phyloP scores from a whole-genome alignment of 257 asterid genomes.

The Ehretia macrophylla region DNA sequence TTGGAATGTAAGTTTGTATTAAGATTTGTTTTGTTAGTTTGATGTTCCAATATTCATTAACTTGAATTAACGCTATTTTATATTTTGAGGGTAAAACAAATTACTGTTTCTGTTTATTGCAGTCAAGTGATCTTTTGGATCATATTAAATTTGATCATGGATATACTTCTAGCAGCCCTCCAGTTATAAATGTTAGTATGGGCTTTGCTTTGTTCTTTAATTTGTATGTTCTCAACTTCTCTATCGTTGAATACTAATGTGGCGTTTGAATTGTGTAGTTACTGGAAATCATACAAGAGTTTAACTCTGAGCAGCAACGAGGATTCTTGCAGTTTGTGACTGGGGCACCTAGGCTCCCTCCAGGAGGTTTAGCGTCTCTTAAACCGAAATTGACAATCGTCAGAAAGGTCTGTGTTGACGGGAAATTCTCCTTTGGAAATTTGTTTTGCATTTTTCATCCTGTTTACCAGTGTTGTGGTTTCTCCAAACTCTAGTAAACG shows the following conservation, averaged over 20 bases:
- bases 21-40: slow-evolving; percentile 7
- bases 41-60: neutral
- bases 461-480: neutral
- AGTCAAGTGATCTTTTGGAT: slow-evolving; percentile 77
- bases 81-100: neutral
- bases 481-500: neutral
- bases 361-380: slow-evolving; percentile 91
- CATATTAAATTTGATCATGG: slow-evolving; percentile 97
- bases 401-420: slow-evolving; percentile 55
- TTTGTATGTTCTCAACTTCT: neutral
- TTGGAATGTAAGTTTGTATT: slow-evolving; percentile 66
- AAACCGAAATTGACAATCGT: slow-evolving; percentile 89
- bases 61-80: neutral
- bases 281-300: slow-evolving; percentile 77
- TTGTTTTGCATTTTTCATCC: neutral
- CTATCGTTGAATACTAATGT: neutral
- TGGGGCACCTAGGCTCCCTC: slow-evolving; percentile 93
- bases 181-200: slow-evolving; percentile 56
- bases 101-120: slow-evolving; percentile 19
- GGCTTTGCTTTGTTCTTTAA: neutral
- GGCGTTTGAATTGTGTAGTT: slow-evolving; percentile 37
- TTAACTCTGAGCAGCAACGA: slow-evolving; percentile 67
- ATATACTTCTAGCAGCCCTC: slow-evolving; percentile 85
- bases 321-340: slow-evolving; percentile 94
- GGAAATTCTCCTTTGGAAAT: neutral